Conservation (phyloP, 192 early-diverging fungal genomes). For the Geranomyces variabilis region DNA sequence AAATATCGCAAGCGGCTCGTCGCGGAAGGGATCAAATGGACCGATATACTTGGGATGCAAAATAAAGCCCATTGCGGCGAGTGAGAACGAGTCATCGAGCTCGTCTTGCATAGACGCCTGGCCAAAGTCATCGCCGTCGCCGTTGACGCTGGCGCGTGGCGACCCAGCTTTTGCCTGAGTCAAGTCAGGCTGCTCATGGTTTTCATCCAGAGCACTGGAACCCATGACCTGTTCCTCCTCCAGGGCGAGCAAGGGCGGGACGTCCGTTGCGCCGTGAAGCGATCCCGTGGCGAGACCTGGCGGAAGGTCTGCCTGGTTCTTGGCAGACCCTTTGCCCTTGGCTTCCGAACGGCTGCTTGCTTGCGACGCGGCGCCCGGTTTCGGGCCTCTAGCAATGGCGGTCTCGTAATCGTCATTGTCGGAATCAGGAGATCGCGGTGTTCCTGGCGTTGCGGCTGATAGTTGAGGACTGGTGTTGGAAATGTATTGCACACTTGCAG, state of each 20-base stretch:
- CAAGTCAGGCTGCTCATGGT: constrained; percentile 20
- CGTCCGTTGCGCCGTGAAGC: not conserved
- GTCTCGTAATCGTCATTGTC: not conserved
- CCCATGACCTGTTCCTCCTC: constrained; percentile 47
- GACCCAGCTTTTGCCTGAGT: constrained; percentile 6
- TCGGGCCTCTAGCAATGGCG: not conserved
- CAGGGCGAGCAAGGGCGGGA: not conserved
- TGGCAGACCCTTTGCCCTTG: constrained; percentile 5
- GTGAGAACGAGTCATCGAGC: constrained; percentile 16
- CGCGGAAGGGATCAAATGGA: constrained; percentile 56
- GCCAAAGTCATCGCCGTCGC: constrained; percentile 10
- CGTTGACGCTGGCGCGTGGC: constrained; percentile 2
- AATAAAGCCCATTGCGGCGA: constrained; percentile 41
- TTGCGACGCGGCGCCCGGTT: not conserved
- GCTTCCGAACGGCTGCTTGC: not conserved
- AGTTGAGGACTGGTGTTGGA: constrained; percentile 3
- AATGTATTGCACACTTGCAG: not conserved
- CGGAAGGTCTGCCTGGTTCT: constrained; percentile 12
- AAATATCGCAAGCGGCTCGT: constrained; percentile 38
- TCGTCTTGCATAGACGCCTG: not conserved
- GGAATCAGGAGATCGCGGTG: not conserved
- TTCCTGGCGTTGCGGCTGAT: constrained; percentile 15
- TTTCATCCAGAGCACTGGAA: constrained; percentile 47
- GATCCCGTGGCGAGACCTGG: not conserved
- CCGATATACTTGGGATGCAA: constrained; percentile 53